Evolutionary conservation across 495 filamentous ascomycete genomes (phyloP), one percentile per base, ranked within the genome.

Genomic region (Penicillium desertorum): DNA sequence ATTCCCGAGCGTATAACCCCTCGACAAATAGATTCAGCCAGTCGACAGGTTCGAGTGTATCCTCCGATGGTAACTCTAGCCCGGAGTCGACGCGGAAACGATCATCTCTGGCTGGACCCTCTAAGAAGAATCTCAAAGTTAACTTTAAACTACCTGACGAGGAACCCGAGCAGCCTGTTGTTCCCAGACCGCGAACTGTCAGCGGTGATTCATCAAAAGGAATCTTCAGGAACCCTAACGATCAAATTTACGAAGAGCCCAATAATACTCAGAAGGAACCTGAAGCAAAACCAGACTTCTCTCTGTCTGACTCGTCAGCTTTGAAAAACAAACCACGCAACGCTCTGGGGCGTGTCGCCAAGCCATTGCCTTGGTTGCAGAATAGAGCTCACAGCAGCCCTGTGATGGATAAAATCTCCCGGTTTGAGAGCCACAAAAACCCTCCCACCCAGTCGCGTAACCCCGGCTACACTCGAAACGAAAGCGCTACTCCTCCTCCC

Each of bases 231-330:
- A 82, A 83, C 45, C 79, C 88, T 4, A 83, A 87, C 30, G 90
- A 95, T 58, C 85, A 92, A 60, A 96, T 96, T 49, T 96, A 89
- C 75, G 91, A 96, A 70, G 92, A 96, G 60, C 86, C 88, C 3
- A 81, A 86, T 51, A 74, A 78, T 44, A 53, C 69, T 32, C 59
- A 57, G 23, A 60, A 51, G 17, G 65, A 63, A 16, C 51, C 29
- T 25, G 60, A 71, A 63, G 62, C 75, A 62, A 57, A 74, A 9
- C 64, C 65, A 44, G 59, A 65, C 44, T 73, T 76, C 47, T 69
- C 71, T 14, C 65, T 57, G 47, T 71, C 71, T 4, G 72, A 76
- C 30, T 80, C 80, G 10, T 83, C 83, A 30, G 81, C 86, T 16
- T 64, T 84, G 44, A 69, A 64, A 47, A 62, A 70, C 23, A 83